Percentiles rank a stretch among this genome's conserved stretches.
phyloP scores from a whole-genome alignment of 1,284 basidiomycete genomes.

The Moesziomyces parantarcticus region DNA sequence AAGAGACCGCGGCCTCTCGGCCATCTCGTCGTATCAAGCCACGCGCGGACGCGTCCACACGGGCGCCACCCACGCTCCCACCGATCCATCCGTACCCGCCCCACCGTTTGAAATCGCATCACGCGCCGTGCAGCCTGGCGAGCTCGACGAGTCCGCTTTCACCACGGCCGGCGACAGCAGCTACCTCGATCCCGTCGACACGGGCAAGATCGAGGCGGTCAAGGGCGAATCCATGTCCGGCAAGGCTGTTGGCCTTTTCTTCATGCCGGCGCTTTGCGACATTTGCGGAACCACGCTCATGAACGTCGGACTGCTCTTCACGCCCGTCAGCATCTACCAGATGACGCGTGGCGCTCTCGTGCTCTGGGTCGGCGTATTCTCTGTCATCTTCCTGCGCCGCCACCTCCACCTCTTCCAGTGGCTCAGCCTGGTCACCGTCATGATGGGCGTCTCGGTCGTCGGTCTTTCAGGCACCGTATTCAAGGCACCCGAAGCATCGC shows the following conservation, averaged over 20 bases:
- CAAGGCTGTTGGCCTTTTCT: conserved; percentile 72
- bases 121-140: conserved; percentile 41
- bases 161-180: conserved; percentile 32
- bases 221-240: conserved; percentile 41
- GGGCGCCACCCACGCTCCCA: conserved; percentile 46
- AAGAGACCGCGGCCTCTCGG: conserved; percentile 15
- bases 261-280: conserved; percentile 87
- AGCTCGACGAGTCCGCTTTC: conserved; percentile 31
- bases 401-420: conserved; percentile 72
- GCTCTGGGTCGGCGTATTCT: conserved; percentile 92
- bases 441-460: conserved; percentile 87
- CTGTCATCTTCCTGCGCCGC: conserved; percentile 85
- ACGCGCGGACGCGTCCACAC: conserved; percentile 37
- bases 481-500: conserved; percentile 29
- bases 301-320: conserved; percentile 93
- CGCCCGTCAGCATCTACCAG: conserved; percentile 94
- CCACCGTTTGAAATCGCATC: conserved; percentile 47
- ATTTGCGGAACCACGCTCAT: conserved; percentile 90
- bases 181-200: conserved; percentile 34
- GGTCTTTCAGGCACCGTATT: conserved; percentile 79
- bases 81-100: conserved; percentile 27
- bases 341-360: conserved; percentile 98
- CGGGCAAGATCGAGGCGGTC: conserved; percentile 33
- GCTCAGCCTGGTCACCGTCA: conserved; percentile 89
- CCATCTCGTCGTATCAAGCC: conserved; percentile 43